A percentile compares a stretch with the other conserved stretches of the same genome.
Conservation (phyloP, 179 eudicot genomes). For the Camellia oleifera region DNA sequence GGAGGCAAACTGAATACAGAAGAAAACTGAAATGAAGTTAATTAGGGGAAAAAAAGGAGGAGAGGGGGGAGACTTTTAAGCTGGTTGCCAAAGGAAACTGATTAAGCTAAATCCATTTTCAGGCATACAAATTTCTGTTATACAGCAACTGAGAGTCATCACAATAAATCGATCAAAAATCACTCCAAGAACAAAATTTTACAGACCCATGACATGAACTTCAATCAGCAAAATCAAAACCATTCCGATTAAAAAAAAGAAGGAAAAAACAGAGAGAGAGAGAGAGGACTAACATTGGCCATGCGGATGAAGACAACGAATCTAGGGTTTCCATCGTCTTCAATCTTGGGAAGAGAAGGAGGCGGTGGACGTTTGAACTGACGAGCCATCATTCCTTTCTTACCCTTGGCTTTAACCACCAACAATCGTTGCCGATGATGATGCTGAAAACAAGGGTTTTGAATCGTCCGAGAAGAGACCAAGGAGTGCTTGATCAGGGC, state of each 20-base stretch:
- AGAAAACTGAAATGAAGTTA: too few relatives aligned
- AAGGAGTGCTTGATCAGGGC: slow-evolving; percentile 49
- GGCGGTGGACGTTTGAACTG: slow-evolving; percentile 60
- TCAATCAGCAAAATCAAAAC: not conserved
- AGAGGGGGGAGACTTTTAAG: too few relatives aligned
- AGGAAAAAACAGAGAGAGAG: not conserved
- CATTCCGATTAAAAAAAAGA: not conserved
- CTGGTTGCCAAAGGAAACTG: too few relatives aligned
- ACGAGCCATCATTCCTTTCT: slow-evolving; percentile 59
- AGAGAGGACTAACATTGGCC: slow-evolving; percentile 54
- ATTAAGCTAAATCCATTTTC: too few relatives aligned
- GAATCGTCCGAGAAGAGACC: slow-evolving; percentile 28
- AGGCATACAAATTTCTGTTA: too few relatives aligned
- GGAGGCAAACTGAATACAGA: too few relatives aligned
- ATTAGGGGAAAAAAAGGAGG: too few relatives aligned
- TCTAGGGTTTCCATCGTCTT: slow-evolving; percentile 92
- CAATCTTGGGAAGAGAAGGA: slow-evolving; percentile 83
- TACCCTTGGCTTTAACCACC: slow-evolving; percentile 75
- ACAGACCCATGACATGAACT: not conserved
- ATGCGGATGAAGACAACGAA: slow-evolving; percentile 85
- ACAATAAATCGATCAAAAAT: too few relatives aligned
- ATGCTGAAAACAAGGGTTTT: slow-evolving; percentile 4
- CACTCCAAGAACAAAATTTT: too few relatives aligned
- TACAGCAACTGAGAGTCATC: too few relatives aligned
- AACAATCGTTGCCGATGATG: slow-evolving; percentile 21